Percentiles rank a stretch among this genome's conserved stretches.
These are phyloP conservation scores for Lophiostoma macrostomum DNA, from an alignment of 495 filamentous ascomycete genomes.

Conservation along the genomic window DNA sequence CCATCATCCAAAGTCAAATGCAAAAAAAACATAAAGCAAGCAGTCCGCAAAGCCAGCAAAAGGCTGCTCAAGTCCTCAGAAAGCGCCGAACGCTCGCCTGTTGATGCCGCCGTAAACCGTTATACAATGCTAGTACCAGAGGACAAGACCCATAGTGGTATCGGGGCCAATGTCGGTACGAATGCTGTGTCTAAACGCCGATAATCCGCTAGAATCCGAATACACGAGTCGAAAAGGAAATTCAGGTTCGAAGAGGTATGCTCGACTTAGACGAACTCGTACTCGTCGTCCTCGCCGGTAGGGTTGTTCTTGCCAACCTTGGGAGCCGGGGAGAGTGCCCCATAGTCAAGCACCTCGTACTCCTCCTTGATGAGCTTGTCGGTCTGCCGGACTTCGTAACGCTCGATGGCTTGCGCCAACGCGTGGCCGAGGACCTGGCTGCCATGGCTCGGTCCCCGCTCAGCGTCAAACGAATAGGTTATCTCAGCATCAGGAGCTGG, in stretches of 20 bases:
- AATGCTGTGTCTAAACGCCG: slow-evolving; percentile 23
- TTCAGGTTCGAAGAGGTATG: background rate
- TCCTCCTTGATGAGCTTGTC: slow-evolving; percentile 57
- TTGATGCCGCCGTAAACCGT: slow-evolving; percentile 35
- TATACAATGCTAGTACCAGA: slow-evolving; percentile 19
- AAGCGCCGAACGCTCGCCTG: slow-evolving; percentile 38
- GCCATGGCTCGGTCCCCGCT: slow-evolving; percentile 46
- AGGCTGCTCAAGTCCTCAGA: slow-evolving; percentile 38
- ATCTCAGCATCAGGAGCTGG: slow-evolving; percentile 44
- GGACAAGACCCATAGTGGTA: slow-evolving; percentile 18
- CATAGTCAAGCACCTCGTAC: slow-evolving; percentile 55
- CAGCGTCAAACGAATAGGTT: slow-evolving; percentile 50
- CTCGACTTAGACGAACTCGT: slow-evolving; percentile 32
- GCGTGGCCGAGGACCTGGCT: slow-evolving; percentile 55
- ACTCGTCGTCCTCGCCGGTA: slow-evolving; percentile 32
- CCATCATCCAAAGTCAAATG: slow-evolving; percentile 21
- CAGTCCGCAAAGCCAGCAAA: slow-evolving; percentile 17
- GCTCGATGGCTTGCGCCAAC: slow-evolving; percentile 54
- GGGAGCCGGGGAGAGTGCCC: slow-evolving; percentile 30
- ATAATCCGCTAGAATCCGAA: slow-evolving; percentile 13
- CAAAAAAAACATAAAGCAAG: slow-evolving; percentile 14
- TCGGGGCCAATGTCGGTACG: slow-evolving; percentile 10
- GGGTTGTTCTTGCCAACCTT: slow-evolving; percentile 17
- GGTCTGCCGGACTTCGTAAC: slow-evolving; percentile 54
- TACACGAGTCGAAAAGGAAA: slow-evolving; percentile 3